Evolutionary conservation across 2,329 filamentous ascomycete genomes (phyloP), one percentile per base, ranked within the genome.

Genomic region (Berkeleyomyces rouxiae): DNA sequence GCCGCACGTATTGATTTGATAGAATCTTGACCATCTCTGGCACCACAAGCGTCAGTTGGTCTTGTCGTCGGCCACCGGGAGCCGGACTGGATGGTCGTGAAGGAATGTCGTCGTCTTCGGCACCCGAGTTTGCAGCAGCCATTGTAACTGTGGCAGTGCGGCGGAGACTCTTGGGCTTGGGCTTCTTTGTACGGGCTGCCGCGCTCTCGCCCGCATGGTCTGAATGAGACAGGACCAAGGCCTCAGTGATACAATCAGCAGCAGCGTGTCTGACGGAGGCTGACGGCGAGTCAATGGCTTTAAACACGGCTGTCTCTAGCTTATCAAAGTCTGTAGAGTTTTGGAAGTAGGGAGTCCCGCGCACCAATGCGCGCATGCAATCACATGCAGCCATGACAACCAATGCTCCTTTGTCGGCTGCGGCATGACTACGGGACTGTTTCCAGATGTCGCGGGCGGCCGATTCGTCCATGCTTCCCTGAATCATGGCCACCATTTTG

Each of bases 381-480:
- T 84, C 84, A 69, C 88, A 95, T 7, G 89, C 87, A 63, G 84
- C 82, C 13, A 86, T 81, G 71, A 96, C 83, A 6, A 92, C 90
- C 42, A 95, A 79, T 2, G 84, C 79, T 3, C 90, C 88, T 73
- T 93, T 97, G 72, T 99, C 95, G 65, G 79, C 79, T 0, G 84
- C 79, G 37, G 87, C 87, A 67, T 87, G 81, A 72, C 80, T 89
- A 66, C 93, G 84, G 36, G 85, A 86, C 71, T 92, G 88, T 73
- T 96, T 99, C 90, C 90, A 97, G 13, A 95, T 82, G 71, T 96
- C 91, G 69, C 90, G 84, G n/a, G 88, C 88, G 44, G 91, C 79
- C 62, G 77, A 78, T 72, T 99, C 93, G 68, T 99, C 93, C 68
- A 92, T 79, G 65, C 88, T 90, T 4, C 79, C 78, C 62, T 82